Percentiles rank a stretch among this genome's conserved stretches.
Conservation (phyloP, 1,139 yeast species). For the Pneumocystis carinii region DNA sequence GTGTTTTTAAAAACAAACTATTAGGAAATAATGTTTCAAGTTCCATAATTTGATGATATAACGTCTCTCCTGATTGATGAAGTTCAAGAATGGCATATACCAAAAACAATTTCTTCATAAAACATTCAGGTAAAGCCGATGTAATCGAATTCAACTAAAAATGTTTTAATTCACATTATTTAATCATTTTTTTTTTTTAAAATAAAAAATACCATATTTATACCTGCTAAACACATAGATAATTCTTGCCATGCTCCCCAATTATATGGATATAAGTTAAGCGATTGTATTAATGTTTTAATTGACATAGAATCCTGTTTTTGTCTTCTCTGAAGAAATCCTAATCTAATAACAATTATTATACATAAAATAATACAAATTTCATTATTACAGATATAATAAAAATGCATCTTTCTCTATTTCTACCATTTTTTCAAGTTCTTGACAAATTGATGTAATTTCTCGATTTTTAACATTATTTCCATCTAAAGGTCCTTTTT, state of each 20-base stretch:
- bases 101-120: slow-evolving; percentile 58
- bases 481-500: slow-evolving; percentile 27
- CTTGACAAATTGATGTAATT: slow-evolving; percentile 22
- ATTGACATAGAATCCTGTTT: slow-evolving; percentile 3
- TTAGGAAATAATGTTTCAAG: slow-evolving; percentile 46
- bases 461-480: slow-evolving; percentile 23
- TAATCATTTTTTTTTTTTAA: background rate
- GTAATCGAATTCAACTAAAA: slow-evolving; percentile 11
- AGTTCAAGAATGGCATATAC: slow-evolving; percentile 65
- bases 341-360: slow-evolving; percentile 19
- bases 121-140: slow-evolving; percentile 20
- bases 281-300: slow-evolving; percentile 41
- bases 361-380: background rate
- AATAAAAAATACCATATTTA: slow-evolving; percentile 31
- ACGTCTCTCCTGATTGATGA: slow-evolving; percentile 45
- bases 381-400: slow-evolving; percentile 36
- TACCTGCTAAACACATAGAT: slow-evolving; percentile 36
- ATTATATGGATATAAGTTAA: slow-evolving; percentile 57
- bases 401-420: slow-evolving; percentile 40
- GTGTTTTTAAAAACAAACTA: slow-evolving; percentile 61
- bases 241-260: slow-evolving; percentile 94
- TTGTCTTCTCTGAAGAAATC: slow-evolving; percentile 20
- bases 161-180: background rate
- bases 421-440: slow-evolving; percentile 19
- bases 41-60: slow-evolving; percentile 36